Evolutionary conservation across 345 rosid species (phyloP), one percentile per base, ranked within the genome.

Genomic region (Pseudoturritis turrita): DNA sequence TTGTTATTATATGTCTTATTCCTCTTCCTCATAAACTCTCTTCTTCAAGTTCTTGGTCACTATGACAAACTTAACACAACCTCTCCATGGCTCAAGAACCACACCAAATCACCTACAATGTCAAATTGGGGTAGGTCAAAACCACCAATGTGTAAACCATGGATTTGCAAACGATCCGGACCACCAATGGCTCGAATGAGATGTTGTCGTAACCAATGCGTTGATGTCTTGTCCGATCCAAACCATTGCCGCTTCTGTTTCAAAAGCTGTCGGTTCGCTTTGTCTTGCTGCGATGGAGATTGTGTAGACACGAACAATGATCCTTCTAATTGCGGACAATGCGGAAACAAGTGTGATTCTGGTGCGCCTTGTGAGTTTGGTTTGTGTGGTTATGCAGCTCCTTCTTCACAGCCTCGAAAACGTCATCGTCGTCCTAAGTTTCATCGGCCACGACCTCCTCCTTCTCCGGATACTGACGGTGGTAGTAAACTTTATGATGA

Each of bases 321-420:
- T 47, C 67, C 71, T 6, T 70, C 71, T 21, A 70, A 76, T 5
- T 70, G 79, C 12, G 79, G 79, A 62, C 59, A 63, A 64, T 76
- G 79, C 33, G 75, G 75, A 6, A 63, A 63, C 31, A 35, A 61
- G 59, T 76, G 79, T 76, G 71, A 54, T 1, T 4, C 33, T 8
- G 71, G 79, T 40, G 76, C 76, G 4, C 67, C 61, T 36, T 76
- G 79, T 40, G 79, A 76, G 65, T 76, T 76, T 56, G 79, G 79
- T 55, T 28, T 76, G 79, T 76, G 79, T 63, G 79, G 75, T 22
- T 76, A 76, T 63, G 79, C 79, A 21, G 65, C 65, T 45, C 71
- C 66, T 1, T 62, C 79, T 26, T 52, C 63, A 33, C 63, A 23
- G 22, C 74, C 74, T 33, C 18, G 63, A 43, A 68, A 51, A 60